phyloP scores from a whole-genome alignment of 2,329 filamentous ascomycete genomes.

The Decorospora gaudefroyi region DNA sequence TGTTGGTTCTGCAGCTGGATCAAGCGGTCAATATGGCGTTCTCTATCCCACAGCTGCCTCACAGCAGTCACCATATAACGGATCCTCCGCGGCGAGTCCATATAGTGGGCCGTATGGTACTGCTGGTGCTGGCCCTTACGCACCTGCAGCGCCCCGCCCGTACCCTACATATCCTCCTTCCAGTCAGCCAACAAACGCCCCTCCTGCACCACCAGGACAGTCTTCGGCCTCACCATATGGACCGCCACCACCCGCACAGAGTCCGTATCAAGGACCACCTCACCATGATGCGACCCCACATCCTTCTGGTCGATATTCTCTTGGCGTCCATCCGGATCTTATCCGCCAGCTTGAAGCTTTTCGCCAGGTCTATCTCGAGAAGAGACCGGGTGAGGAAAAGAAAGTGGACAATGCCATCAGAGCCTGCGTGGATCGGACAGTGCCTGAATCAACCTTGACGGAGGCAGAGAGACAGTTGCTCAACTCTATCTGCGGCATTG shows the following conservation, averaged over 20 bases:
- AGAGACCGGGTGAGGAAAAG: constrained; percentile 28
- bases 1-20: constrained; percentile 24
- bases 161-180: constrained; percentile 37
- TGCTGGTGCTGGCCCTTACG: constrained; percentile 39
- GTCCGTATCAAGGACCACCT: constrained; percentile 9
- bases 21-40: constrained; percentile 43
- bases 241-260: constrained; percentile 13
- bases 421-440: constrained; percentile 37
- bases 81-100: constrained; percentile 26
- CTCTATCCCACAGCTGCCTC: constrained; percentile 40
- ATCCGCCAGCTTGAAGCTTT: constrained; percentile 45
- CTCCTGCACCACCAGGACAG: constrained; percentile 17
- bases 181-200: constrained; percentile 24
- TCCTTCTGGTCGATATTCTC: constrained; percentile 39
- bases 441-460: constrained; percentile 30
- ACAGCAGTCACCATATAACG: constrained; percentile 27
- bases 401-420: constrained; percentile 44
- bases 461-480: constrained; percentile 31
- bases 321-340: constrained; percentile 33
- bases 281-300: constrained; percentile 20
- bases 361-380: constrained; percentile 37
- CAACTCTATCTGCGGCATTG: constrained; percentile 32
- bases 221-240: constrained; percentile 16
- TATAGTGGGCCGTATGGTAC: constrained; percentile 41
- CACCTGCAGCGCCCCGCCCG: constrained; percentile 26